These are phyloP conservation scores for Aegilops bicornis DNA, from an alignment of 176 grass and related monocot species.

Conservation along the genomic window DNA sequence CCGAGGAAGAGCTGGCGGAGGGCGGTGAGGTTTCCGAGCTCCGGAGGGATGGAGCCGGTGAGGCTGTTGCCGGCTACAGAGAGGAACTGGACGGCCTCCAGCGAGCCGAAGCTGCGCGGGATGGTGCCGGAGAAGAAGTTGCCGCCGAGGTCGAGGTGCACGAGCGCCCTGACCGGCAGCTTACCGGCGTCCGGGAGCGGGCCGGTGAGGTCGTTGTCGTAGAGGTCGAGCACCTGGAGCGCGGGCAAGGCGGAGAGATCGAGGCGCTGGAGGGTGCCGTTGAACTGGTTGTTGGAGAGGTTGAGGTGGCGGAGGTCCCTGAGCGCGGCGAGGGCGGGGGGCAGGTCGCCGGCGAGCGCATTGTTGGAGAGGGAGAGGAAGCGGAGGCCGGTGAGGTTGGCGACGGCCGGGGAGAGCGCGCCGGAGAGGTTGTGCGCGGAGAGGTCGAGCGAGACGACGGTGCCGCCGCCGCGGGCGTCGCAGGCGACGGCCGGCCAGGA, in stretches of 20 bases:
- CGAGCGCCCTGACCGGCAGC: background rate
- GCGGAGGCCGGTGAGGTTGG: slow-evolving; percentile 17
- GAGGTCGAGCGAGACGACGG: slow-evolving; percentile 58
- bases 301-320: slow-evolving; percentile 49
- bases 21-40: slow-evolving; percentile 47
- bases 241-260: slow-evolving; percentile 36
- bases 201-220: slow-evolving; percentile 71
- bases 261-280: slow-evolving; percentile 37
- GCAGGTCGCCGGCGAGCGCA: slow-evolving; percentile 33
- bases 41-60: slow-evolving; percentile 36
- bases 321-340: slow-evolving; percentile 30
- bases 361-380: slow-evolving; percentile 49
- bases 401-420: slow-evolving; percentile 37
- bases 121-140: slow-evolving; percentile 77
- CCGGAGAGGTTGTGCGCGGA: slow-evolving; percentile 63
- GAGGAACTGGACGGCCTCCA: slow-evolving; percentile 50
- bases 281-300: slow-evolving; percentile 85
- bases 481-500: slow-evolving; percentile 62
- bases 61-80: slow-evolving; percentile 73
- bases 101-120: slow-evolving; percentile 38
- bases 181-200: slow-evolving; percentile 16
- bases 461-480: slow-evolving; percentile 7
- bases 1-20: slow-evolving; percentile 61
- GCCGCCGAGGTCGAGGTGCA: slow-evolving; percentile 66
- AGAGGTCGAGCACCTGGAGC: slow-evolving; percentile 61